These are phyloP conservation scores for Chrysanthemum seticuspe DNA, from an alignment of 129 eudicot species.

Conservation along the genomic window DNA sequence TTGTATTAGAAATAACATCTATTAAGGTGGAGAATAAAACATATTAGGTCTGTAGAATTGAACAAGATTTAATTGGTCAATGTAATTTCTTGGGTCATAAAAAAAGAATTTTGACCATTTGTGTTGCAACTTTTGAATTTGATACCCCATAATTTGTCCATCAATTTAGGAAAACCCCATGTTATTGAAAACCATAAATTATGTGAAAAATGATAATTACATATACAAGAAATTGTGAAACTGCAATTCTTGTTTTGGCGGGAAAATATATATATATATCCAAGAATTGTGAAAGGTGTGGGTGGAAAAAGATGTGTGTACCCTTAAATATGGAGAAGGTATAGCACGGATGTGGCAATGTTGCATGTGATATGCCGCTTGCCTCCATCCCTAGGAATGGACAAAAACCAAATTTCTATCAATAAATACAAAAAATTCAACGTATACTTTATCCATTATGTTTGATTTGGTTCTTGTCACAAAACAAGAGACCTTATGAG, in stretches of 20 bases:
- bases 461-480: background rate
- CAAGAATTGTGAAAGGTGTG: conserved; percentile 21
- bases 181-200: background rate
- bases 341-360: conserved; percentile 18
- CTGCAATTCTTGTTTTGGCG: conserved; percentile 18
- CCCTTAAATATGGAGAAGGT: conserved; percentile 19
- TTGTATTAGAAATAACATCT: background rate
- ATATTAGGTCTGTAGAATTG: background rate
- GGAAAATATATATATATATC: background rate
- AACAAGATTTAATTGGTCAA: background rate
- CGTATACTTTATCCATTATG: background rate
- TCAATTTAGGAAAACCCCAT: background rate
- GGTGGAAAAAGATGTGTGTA: conserved; percentile 16
- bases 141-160: conserved; percentile 9
- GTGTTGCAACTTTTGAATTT: background rate
- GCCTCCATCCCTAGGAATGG: conserved; percentile 24
- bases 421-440: background rate
- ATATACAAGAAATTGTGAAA: background rate
- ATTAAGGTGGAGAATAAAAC: background rate
- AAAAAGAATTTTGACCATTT: conserved; percentile 5
- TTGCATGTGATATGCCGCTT: conserved; percentile 28
- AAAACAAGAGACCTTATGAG: too few species aligned
- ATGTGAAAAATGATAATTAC: conserved; percentile 2
- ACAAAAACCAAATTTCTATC: background rate
- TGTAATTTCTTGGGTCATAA: background rate